phyloP scores from a whole-genome alignment of 2,329 filamentous ascomycete genomes.

The Cercospora citrullina region DNA sequence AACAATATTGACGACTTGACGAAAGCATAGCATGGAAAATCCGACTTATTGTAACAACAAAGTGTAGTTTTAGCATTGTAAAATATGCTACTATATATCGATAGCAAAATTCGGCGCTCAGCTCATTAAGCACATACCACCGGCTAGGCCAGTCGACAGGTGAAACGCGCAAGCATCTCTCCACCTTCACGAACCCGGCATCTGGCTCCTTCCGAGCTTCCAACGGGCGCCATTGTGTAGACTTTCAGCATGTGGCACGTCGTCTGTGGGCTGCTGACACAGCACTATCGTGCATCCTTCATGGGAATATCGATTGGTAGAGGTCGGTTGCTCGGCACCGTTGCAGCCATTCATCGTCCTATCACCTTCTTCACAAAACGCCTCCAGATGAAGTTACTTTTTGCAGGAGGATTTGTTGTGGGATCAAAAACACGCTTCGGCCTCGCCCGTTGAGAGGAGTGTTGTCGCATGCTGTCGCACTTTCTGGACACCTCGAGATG shows the following conservation, averaged over 20 bases:
- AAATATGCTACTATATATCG: background rate
- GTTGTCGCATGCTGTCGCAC: background rate
- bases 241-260: background rate
- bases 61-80: constrained; percentile 4
- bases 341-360: background rate
- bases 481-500: background rate
- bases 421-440: background rate
- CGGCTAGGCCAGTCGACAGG: background rate
- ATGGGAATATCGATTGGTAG: background rate
- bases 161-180: background rate
- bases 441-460: background rate
- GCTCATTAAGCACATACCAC: background rate
- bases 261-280: background rate
- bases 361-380: constrained; percentile 1
- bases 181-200: background rate
- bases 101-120: background rate
- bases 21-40: background rate
- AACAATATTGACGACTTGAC: background rate
- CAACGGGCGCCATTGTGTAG: background rate
- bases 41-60: background rate
- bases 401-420: background rate
- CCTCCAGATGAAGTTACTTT: background rate
- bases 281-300: background rate
- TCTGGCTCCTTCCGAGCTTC: background rate
- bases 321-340: background rate